These are phyloP conservation scores for Aristolochia contorta DNA, from an alignment of 164 flowering plant genomes.

Conservation along the genomic window DNA sequence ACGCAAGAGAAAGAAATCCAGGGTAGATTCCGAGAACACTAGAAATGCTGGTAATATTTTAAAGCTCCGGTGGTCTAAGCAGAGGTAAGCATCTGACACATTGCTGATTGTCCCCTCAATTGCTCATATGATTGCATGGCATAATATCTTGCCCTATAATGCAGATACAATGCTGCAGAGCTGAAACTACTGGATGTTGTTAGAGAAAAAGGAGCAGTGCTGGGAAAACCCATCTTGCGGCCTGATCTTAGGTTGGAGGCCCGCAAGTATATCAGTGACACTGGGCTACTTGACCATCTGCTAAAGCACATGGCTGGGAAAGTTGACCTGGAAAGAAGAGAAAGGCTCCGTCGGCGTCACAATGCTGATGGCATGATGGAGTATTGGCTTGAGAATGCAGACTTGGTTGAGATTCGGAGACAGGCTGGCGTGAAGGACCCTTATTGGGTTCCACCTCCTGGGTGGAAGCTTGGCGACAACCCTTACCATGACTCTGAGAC, in stretches of 20 bases:
- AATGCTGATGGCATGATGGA: slow-evolving; percentile 90
- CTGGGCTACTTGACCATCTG: slow-evolving; percentile 79
- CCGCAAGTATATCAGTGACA: slow-evolving; percentile 74
- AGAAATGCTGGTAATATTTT: background rate
- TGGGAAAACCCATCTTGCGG: slow-evolving; percentile 56
- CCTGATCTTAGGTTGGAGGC: slow-evolving; percentile 58
- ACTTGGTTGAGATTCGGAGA: slow-evolving; percentile 43
- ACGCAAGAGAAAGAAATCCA: slow-evolving; percentile 34
- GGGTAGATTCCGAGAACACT: slow-evolving; percentile 30
- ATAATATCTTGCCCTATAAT: background rate
- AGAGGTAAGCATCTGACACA: background rate
- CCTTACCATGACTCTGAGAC: slow-evolving; percentile 12
- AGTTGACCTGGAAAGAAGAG: slow-evolving; percentile 53
- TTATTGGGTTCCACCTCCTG: slow-evolving; percentile 77
- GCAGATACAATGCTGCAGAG: slow-evolving; percentile 70
- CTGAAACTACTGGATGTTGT: slow-evolving; percentile 50
- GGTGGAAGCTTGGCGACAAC: slow-evolving; percentile 71
- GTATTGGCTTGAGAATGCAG: slow-evolving; percentile 80
- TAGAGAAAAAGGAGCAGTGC: slow-evolving; percentile 50
- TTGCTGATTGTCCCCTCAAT: background rate
- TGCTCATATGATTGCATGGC: background rate
- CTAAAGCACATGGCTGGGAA: slow-evolving; percentile 86
- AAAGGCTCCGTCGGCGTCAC: slow-evolving; percentile 65
- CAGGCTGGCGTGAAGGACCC: slow-evolving; percentile 77
- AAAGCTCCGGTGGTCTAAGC: background rate